Evolutionary conservation across 257 asterid genomes (phyloP).

Genomic region (Gynochthodes officinalis): DNA sequence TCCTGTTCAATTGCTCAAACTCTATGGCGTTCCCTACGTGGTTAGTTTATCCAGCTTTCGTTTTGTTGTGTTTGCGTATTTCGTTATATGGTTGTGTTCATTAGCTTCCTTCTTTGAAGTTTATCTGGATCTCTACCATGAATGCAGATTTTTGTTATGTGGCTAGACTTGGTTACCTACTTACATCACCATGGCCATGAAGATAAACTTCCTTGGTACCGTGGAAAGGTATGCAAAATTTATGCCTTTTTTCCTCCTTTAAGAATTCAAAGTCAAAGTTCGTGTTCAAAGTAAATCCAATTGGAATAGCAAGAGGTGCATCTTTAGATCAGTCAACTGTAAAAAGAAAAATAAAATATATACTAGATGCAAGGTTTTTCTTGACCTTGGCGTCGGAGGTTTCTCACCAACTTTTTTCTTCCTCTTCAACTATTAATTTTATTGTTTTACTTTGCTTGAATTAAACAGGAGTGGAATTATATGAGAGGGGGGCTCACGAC

Average conservation of each 20-base stretch:
- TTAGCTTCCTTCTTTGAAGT: not conserved
- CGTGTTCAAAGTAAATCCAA: slow-evolving; percentile 1
- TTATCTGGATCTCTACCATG: not conserved
- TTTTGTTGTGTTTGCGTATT: not conserved
- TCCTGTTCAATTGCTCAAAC: slow-evolving; percentile 71
- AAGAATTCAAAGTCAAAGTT: slow-evolving; percentile 4
- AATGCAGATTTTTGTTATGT: slow-evolving; percentile 40
- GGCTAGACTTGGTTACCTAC: slow-evolving; percentile 49
- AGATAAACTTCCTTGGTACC: slow-evolving; percentile 48
- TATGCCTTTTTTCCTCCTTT: not conserved
- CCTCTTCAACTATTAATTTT: not conserved
- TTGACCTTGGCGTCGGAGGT: too few relatives aligned
- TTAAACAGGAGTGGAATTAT: slow-evolving; percentile 83
- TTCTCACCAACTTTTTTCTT: not conserved
- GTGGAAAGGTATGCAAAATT: slow-evolving; percentile 36
- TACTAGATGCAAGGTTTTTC: too few relatives aligned
- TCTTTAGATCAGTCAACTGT: slow-evolving; percentile 5
- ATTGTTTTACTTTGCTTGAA: slow-evolving; percentile 12
- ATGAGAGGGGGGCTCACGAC: slow-evolving; percentile 88
- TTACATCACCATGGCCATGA: slow-evolving; percentile 54
- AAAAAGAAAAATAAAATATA: not conserved
- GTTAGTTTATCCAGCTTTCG: slow-evolving; percentile 36
- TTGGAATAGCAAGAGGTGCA: not conserved
- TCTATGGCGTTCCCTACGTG: slow-evolving; percentile 81
- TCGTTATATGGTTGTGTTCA: not conserved